Conservation (phyloP, 176 grass and related monocot species). For the Hordeum marinum region DNA sequence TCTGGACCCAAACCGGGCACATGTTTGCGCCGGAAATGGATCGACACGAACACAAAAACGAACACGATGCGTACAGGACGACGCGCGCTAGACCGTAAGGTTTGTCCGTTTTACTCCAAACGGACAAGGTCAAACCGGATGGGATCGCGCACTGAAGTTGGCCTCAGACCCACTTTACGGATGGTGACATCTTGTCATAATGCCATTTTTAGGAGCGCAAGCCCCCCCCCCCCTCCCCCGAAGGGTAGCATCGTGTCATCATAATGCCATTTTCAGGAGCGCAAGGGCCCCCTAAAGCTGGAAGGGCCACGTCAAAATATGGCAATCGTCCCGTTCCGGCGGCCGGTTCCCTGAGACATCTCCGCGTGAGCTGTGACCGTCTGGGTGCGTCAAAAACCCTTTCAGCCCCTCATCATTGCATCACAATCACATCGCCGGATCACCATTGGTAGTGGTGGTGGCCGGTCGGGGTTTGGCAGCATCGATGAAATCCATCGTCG, state of each 20-base stretch:
- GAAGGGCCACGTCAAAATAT: background rate
- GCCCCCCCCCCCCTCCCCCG: too few relatives aligned
- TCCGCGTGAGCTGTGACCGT: background rate
- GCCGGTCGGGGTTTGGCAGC: background rate
- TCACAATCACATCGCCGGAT: background rate
- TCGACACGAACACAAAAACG: too few relatives aligned
- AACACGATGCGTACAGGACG: too few relatives aligned
- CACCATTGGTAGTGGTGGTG: background rate
- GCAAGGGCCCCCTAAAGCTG: background rate
- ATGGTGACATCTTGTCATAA: too few relatives aligned
- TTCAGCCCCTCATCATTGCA: background rate
- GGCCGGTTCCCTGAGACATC: background rate
- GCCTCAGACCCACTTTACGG: too few relatives aligned
- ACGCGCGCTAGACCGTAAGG: too few relatives aligned
- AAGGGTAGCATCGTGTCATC: background rate
- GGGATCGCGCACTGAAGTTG: too few relatives aligned
- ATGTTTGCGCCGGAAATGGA: too few relatives aligned
- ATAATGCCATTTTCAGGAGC: background rate
- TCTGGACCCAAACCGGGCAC: too few relatives aligned
- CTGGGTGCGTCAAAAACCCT: background rate
- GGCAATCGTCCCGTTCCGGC: background rate
- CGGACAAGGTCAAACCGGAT: too few relatives aligned
- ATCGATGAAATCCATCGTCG: background rate
- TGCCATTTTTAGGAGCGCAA: too few relatives aligned
- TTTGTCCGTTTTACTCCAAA: too few relatives aligned